Base-by-base conservation (phyloP, 2,329 filamentous ascomycete species). In the Claviceps cyperi region DNA sequence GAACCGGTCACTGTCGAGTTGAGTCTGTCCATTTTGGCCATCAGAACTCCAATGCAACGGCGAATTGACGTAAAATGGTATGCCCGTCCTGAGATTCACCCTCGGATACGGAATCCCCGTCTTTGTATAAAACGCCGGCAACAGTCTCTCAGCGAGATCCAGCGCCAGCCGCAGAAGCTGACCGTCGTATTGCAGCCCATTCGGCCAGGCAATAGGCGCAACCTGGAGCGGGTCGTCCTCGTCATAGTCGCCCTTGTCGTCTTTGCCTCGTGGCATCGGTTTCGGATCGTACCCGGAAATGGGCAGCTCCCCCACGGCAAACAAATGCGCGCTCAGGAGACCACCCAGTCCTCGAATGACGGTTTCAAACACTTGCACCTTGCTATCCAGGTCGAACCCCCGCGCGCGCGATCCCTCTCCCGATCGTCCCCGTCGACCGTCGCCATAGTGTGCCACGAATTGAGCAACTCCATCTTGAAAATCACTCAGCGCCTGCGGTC, bases 341-440 rank as follows among this genome's bases (percentile, higher is more conserved):
- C 92, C 92, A 14, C 92, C 92, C 44, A 94, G 78, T 15, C 91
- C 92, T 52, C 92, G 78, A 58, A 98, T 98, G 37, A 95, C 91
- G 0, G 91, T 97, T 70, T 98, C 92, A 61, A 98, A 98, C 39
- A 98, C 88, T 68, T 98, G 91, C 2, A 98, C 92, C 67, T 97
- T 98, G 70, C 90, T 95, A 66, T 98, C 91, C 40, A 95, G 72
- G 65, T 98, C 88, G 60, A 98, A 98, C 0, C 89, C 92, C 50
- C 81, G 77, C 3, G 82, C 81, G 55, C 88, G 75, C 51, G 76
- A 72, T 3, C 91, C 91, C 60, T 78, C 75, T 6, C 86, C 87
- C 5, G 75, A 74, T 14, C 77, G 72, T 3, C 85, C 83, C 8
- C 73, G 67, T 32, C 80, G 81, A 1, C 90, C 91, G 66, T 96